Conservation (phyloP, 352 stramenopile species). For the Lagenidium sp. region DNA sequence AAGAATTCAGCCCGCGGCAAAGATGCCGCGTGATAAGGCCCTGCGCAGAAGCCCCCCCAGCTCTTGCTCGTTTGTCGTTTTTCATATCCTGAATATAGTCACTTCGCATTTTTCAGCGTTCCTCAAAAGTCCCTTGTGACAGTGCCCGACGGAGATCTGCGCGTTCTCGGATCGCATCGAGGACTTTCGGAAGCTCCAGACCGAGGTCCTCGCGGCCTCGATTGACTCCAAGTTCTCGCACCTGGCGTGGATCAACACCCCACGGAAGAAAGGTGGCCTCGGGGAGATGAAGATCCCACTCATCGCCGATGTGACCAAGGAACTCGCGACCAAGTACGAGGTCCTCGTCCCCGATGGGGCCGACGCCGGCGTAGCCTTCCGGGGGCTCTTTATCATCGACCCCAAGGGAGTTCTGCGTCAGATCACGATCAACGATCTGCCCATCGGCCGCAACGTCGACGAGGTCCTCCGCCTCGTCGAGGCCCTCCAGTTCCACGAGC, state of each 20-base stretch:
- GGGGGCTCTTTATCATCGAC: slow-evolving; percentile 90
- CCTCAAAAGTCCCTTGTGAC: no score
- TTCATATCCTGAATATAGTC: no score
- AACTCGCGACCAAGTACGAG: slow-evolving; percentile 73
- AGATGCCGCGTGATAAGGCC: no score
- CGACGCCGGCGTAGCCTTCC: slow-evolving; percentile 69
- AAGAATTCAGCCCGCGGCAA: no score
- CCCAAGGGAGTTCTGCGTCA: slow-evolving; percentile 69
- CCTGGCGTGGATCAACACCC: slow-evolving; percentile 85
- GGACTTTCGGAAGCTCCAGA: slow-evolving; percentile 76
- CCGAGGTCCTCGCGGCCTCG: slow-evolving; percentile 64
- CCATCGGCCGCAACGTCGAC: slow-evolving; percentile 85
- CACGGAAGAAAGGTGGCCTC: slow-evolving; percentile 84
- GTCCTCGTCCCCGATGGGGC: slow-evolving; percentile 67
- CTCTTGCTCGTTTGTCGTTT: no score
- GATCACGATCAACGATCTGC: slow-evolving; percentile 86
- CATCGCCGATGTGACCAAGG: slow-evolving; percentile 86
- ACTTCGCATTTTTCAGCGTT: no score
- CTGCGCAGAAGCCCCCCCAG: no score
- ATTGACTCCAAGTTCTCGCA: slow-evolving; percentile 87
- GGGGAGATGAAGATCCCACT: slow-evolving; percentile 89
- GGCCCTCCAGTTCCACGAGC: slow-evolving; percentile 88
- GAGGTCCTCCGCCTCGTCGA: slow-evolving; percentile 88
- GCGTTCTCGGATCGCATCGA: slow-evolving; percentile 77
- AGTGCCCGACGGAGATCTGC: slow-evolving; percentile 88